Base-by-base conservation (phyloP, 2,329 filamentous ascomycete species). In the Fusarium sp. region DNA sequence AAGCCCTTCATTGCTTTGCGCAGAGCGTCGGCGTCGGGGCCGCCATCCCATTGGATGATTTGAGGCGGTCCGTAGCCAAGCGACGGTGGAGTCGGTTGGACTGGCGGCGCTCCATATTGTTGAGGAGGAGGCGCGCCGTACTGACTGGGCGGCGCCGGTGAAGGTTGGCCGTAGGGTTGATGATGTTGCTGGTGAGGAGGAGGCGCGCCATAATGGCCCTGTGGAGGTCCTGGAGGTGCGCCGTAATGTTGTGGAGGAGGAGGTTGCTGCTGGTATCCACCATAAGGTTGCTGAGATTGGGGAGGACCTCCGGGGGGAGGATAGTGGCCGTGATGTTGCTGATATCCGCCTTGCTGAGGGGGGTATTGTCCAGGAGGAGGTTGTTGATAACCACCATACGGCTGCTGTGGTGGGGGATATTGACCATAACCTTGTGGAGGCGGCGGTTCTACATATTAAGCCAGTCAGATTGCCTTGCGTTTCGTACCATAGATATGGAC, bases 1-100 rank as follows among this genome's bases (percentile, higher is more conserved):
- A 97, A 93, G 0, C 95, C 95, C 82, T 97, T 97, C 94, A 98
- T 97, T 5, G 95, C 94, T 75, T 88, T 88, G 59, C 94, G 90
- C 28, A 97, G 85, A 8, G 86, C 89, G 64, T 94, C 89, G 0
- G 94, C 92, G 75, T 96, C 91, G 18, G 85, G 83, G 7, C 84
- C 86, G 53, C 90, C 91, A 72, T 97, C 91, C 86, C 87, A 91
- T 35, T 89, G 86, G 47, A 93, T 92, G 50, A 89, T 85, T 77
- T 93, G 92, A 18, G 90, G 89, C 0, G 92, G 87, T 6, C 90
- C 90, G 78, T 97, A 98, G 39, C 95, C 95, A 1, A 88, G 82
- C 0, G 93, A 93, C 2, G 93, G 89, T 16, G 89, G 87, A 2
- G 91, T 90, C 16, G 92, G 89, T 45, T 88, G 85, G 13, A 76